These are phyloP conservation scores for Heimioporus sp. DNA, from an alignment of 768 basidiomycete species.

Conservation along the genomic window DNA sequence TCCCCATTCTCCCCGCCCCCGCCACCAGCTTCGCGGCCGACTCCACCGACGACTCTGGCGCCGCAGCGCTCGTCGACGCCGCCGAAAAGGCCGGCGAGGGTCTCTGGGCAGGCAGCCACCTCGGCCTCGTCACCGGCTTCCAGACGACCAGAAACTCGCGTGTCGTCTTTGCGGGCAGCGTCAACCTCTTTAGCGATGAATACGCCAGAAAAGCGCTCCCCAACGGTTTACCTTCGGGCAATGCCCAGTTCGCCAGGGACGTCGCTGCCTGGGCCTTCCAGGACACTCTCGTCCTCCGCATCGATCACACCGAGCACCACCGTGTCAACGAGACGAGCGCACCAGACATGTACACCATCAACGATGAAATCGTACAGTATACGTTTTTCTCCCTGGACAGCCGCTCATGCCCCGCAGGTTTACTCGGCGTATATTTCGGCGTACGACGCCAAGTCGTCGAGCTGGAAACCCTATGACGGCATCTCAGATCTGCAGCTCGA, in stretches of 20 bases:
- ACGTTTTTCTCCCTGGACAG: not conserved
- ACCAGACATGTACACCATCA: conserved; percentile 78
- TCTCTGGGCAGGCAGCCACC: conserved; percentile 75
- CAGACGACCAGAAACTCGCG: conserved; percentile 79
- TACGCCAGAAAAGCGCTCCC: conserved; percentile 62
- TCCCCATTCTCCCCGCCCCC: conserved; percentile 81
- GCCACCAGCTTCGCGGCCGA: conserved; percentile 75
- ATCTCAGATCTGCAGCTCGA: conserved; percentile 86
- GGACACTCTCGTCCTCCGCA: conserved; percentile 75
- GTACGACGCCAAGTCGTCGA: conserved; percentile 50
- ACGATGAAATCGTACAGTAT: conserved; percentile 71
- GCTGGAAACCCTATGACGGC: conserved; percentile 73
- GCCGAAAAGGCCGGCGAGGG: conserved; percentile 75
- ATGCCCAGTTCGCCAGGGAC: conserved; percentile 70
- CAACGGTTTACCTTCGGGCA: conserved; percentile 66
- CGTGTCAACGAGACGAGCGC: conserved; percentile 59
- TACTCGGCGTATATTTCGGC: conserved; percentile 73
- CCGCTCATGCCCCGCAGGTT: conserved; percentile 43
- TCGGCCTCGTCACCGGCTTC: conserved; percentile 84
- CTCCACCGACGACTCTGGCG: conserved; percentile 50
- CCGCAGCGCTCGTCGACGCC: conserved; percentile 66
- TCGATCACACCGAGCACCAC: conserved; percentile 74
- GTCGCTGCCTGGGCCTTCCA: conserved; percentile 91
- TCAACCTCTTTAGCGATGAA: conserved; percentile 76
- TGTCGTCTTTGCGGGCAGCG: conserved; percentile 77